Evolutionary conservation across 75 land plant species (phyloP).

Genomic region (Adiantum capillusveneris): DNA sequence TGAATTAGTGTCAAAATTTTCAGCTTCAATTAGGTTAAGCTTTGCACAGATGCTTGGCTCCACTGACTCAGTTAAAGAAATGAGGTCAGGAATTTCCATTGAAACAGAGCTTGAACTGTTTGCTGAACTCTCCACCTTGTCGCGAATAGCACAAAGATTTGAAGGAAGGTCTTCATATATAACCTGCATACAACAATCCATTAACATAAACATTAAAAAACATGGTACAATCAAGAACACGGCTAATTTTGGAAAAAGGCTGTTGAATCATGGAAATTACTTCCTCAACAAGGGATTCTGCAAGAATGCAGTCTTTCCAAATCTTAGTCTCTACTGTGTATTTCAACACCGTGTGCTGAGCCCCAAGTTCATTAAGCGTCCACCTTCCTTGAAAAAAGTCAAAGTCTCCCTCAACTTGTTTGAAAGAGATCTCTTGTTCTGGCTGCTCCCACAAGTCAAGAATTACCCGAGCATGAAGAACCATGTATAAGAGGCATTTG

Average conservation of each 20-base stretch:
- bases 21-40: not conserved
- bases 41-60: not conserved
- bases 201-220: constrained; percentile 5
- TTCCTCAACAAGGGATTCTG: constrained; percentile 97
- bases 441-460: constrained; percentile 75
- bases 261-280: constrained; percentile 20
- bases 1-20: not conserved
- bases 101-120: no score
- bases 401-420: constrained; percentile 97
- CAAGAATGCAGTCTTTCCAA: constrained; percentile 70
- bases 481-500: constrained; percentile 94
- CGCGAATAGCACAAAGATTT: constrained; percentile 92
- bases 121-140: constrained; percentile 42
- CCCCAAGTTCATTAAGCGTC: constrained; percentile 74
- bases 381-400: constrained; percentile 86
- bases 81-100: no score
- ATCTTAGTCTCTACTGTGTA: constrained; percentile 82
- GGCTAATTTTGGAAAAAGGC: not conserved
- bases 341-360: constrained; percentile 79
- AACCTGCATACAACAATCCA: constrained; percentile 38
- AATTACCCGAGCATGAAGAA: constrained; percentile 96
- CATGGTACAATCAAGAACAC: not conserved
- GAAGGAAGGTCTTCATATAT: constrained; percentile 97
- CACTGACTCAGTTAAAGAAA: not conserved
- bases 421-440: constrained; percentile 69